Evolutionary conservation across 192 early-diverging fungal species (phyloP), one percentile per base, ranked within the genome.

Genomic region (Coemansia sp.): DNA sequence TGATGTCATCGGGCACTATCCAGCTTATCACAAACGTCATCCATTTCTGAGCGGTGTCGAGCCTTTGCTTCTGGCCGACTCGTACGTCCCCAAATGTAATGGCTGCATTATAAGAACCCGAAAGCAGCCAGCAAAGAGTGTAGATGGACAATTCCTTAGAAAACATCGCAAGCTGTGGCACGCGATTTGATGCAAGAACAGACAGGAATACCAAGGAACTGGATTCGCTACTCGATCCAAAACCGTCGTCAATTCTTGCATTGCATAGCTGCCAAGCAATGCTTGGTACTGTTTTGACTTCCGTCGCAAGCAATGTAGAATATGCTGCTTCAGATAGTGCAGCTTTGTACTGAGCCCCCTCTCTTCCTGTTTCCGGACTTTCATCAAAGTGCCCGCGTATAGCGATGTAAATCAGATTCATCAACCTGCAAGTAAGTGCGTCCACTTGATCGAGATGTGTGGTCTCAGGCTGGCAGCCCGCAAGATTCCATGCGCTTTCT

Each of bases 401-500:
- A n/a, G 38, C 39, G 13, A 38, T 19, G 38, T 41, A 40, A 11
- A 59, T 32, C 40, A 59, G 57, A 19, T 16, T 41, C 37, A 11
- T 41, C 7, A 59, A 7, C 11, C n/a, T 59, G 57, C 38, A 41
- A 5, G n/a, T 16, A 59, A 59, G 38, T 4, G 39, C 38, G 13
- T 59, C 57, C 57, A 41, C 7, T 59, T 38, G 57, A 19, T 41
- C 13, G 38, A 19, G 2, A 11, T 32, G 39, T 17, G 57, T 8
- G 10, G 32, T 17, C 40, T 9, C 57, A 39, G 57, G 57, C 17
- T 38, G 57, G 17, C 32, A 53, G 17, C 45, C 63, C 1, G 70
- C 38, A 42, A 77, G 63, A 40, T 69, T 53, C 64, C 67, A 72
- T 17, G 45, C 69, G 50, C 72, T 79, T 32, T 79, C 77, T 8